Conservation (phyloP, 2,329 filamentous ascomycete genomes). For the Davidsoniella neocaledoniae region DNA sequence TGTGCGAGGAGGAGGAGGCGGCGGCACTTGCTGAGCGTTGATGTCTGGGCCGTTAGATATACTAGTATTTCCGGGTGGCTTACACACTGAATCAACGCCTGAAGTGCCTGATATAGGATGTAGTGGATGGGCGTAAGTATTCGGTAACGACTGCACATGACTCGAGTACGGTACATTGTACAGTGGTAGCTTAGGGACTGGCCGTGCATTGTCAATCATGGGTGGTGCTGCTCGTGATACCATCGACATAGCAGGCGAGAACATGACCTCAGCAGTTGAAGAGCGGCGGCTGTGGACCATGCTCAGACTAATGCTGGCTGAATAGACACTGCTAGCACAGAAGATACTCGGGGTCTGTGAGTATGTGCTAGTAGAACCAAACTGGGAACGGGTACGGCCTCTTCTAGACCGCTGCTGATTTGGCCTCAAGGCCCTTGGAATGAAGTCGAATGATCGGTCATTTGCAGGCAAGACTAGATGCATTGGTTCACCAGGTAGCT, state of each 20-base stretch:
- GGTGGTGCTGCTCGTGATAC: slow-evolving; percentile 50
- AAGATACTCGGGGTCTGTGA: slow-evolving; percentile 77
- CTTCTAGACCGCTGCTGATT: slow-evolving; percentile 64
- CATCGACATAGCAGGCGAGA: slow-evolving; percentile 66
- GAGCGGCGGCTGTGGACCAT: slow-evolving; percentile 74
- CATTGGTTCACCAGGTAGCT: slow-evolving; percentile 60
- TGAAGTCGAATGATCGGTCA: slow-evolving; percentile 94
- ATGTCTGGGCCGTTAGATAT: too few species aligned
- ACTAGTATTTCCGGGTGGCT: too few species aligned
- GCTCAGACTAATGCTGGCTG: slow-evolving; percentile 75
- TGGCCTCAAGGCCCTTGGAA: slow-evolving; percentile 79
- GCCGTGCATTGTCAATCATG: slow-evolving; percentile 41
- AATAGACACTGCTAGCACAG: slow-evolving; percentile 58
- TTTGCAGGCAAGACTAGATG: slow-evolving; percentile 82
- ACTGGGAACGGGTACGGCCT: slow-evolving; percentile 52
- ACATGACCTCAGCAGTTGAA: slow-evolving; percentile 50
- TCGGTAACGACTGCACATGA: neutral
- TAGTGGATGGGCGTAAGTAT: neutral
- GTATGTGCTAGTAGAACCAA: slow-evolving; percentile 48
- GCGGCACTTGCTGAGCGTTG: too few species aligned
- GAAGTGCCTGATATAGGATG: too few species aligned
- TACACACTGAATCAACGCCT: too few species aligned
- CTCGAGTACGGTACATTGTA: neutral
- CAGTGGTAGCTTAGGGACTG: slow-evolving; percentile 72
- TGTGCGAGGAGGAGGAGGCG: neutral